Percentiles rank a stretch among this genome's conserved stretches.
Conservation (phyloP, 164 flowering plant genomes). For the Santalum album region DNA sequence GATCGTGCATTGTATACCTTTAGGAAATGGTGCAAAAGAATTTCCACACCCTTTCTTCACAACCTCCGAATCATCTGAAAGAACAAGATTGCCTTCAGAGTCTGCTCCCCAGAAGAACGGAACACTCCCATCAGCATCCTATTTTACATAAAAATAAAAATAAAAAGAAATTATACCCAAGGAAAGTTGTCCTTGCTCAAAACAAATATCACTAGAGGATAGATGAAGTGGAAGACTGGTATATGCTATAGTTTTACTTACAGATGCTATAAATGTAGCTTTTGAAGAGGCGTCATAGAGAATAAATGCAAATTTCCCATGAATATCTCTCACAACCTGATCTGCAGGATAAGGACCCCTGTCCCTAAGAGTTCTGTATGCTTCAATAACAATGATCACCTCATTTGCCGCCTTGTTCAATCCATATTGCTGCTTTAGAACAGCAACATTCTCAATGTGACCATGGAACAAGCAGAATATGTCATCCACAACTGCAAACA, state of each 20-base stretch:
- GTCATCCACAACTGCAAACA: conserved; percentile 84
- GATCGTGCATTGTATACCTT: conserved; percentile 39
- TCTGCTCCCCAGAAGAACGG: conserved; percentile 96
- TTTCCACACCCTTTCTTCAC: conserved; percentile 79
- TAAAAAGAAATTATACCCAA: too few species aligned
- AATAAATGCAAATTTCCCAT: conserved; percentile 74
- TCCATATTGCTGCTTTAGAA: conserved; percentile 87
- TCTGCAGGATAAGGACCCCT: conserved; percentile 96
- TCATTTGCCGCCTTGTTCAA: conserved; percentile 78
- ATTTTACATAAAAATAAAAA: conserved; percentile 3
- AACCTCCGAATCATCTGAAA: conserved; percentile 59
- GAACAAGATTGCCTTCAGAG: conserved; percentile 63
- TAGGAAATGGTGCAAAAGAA: conserved; percentile 92
- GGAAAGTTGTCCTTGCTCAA: too few species aligned
- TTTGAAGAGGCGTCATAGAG: conserved; percentile 65
- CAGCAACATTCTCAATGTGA: conserved; percentile 77
- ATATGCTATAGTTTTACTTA: conserved; percentile 27
- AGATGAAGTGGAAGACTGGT: neutral
- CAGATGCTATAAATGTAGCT: conserved; percentile 54
- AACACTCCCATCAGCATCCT: conserved; percentile 91
- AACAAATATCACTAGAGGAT: too few species aligned
- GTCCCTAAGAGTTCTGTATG: conserved; percentile 89
- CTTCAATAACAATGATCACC: conserved; percentile 77
- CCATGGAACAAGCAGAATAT: conserved; percentile 95
- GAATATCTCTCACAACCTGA: conserved; percentile 79